phyloP scores from a whole-genome alignment of 371 early-diverging fungal genomes.

The Thermomucor indicae-seudaticae region DNA sequence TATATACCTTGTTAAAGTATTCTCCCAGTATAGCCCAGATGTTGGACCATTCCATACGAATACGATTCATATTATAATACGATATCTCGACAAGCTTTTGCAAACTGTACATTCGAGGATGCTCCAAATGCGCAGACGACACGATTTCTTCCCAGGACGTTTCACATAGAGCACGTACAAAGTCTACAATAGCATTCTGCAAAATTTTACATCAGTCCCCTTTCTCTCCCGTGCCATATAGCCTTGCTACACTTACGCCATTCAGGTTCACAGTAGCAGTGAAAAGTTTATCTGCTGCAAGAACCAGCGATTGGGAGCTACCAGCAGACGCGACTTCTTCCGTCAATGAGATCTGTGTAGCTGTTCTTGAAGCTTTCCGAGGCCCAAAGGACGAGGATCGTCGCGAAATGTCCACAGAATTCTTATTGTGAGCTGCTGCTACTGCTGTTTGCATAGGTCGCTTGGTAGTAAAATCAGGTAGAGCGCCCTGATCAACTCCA shows the following conservation, averaged over 20 bases:
- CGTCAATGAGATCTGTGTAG: constrained; percentile 34
- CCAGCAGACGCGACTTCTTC: constrained; percentile 52
- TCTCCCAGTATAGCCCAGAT: constrained; percentile 92
- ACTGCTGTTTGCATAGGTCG: constrained; percentile 9
- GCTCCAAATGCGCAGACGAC: constrained; percentile 53
- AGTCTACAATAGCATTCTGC: constrained; percentile 77
- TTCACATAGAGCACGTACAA: constrained; percentile 81
- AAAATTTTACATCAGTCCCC: not conserved
- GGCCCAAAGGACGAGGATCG: constrained; percentile 22
- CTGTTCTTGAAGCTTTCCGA: constrained; percentile 16
- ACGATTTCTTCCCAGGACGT: constrained; percentile 91
- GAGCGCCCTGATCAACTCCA: constrained; percentile 39
- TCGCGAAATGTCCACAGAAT: constrained; percentile 28
- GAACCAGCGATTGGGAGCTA: constrained; percentile 62
- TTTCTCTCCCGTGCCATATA: not conserved
- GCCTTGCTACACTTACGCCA: constrained; percentile 22
- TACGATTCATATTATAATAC: constrained; percentile 97
- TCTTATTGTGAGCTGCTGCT: constrained; percentile 3
- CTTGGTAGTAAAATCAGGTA: constrained; percentile 22
- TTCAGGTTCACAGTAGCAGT: constrained; percentile 52
- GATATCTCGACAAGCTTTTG: constrained; percentile 91
- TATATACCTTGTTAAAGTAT: constrained; percentile 72
- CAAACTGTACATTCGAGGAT: constrained; percentile 84
- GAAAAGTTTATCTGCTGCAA: constrained; percentile 85
- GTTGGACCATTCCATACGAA: constrained; percentile 94